Evolutionary conservation across 1,284 basidiomycete species (phyloP).

Genomic region (Ceratobasidium sp.): DNA sequence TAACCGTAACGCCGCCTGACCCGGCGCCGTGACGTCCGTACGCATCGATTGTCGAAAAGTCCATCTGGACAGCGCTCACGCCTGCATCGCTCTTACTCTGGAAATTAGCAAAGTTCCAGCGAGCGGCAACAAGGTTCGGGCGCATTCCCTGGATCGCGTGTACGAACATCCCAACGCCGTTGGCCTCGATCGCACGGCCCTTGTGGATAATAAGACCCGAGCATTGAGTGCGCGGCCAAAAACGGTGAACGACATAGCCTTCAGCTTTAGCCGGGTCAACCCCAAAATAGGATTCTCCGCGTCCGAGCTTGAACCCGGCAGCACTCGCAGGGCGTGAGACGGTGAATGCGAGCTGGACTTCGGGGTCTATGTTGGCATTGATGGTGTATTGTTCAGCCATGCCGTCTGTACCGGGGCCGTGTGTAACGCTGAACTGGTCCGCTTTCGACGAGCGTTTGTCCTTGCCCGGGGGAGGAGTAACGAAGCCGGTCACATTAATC

Average conservation of each 20-base stretch:
- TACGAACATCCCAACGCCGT: slow-evolving; percentile 89
- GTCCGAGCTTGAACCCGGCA: slow-evolving; percentile 91
- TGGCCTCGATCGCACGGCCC: slow-evolving; percentile 69
- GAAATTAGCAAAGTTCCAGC: slow-evolving; percentile 98
- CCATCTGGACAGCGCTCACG: slow-evolving; percentile 93
- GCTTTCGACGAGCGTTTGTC: slow-evolving; percentile 91
- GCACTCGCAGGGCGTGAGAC: slow-evolving; percentile 71
- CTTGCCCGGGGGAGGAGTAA: slow-evolving; percentile 69
- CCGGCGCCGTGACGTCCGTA: slow-evolving; percentile 77
- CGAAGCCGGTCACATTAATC: slow-evolving; percentile 85
- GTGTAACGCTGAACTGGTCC: slow-evolving; percentile 85
- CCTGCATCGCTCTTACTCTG: slow-evolving; percentile 66
- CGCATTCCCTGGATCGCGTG: slow-evolving; percentile 99
- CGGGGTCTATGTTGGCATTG: slow-evolving; percentile 77
- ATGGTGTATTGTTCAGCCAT: slow-evolving; percentile 80
- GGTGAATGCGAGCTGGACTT: slow-evolving; percentile 81
- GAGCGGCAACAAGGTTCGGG: slow-evolving; percentile 88
- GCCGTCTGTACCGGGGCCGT: slow-evolving; percentile 69
- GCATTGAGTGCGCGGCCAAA: slow-evolving; percentile 80
- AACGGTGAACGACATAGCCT: slow-evolving; percentile 89
- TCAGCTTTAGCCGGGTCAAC: slow-evolving; percentile 74
- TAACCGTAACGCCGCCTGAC: slow-evolving; percentile 81
- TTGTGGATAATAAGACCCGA: slow-evolving; percentile 76
- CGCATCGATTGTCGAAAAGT: slow-evolving; percentile 84
- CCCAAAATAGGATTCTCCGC: slow-evolving; percentile 90